A percentile compares a stretch with the other conserved stretches of the same genome.
phyloP scores from a whole-genome alignment of 2,329 filamentous ascomycete species.

The Cercospora sojina region DNA sequence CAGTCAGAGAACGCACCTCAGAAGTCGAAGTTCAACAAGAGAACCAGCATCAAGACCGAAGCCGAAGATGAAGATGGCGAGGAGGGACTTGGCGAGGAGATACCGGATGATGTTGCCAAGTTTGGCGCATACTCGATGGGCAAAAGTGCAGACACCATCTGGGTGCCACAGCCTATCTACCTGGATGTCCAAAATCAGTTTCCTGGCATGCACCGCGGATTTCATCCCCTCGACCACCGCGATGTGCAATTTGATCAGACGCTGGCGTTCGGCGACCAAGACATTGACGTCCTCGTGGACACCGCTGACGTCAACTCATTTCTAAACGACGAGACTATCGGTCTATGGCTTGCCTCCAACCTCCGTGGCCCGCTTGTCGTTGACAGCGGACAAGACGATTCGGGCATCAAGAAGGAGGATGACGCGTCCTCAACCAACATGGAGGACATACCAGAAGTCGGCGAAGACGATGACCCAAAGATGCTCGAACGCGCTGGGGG shows the following conservation, averaged over 20 bases:
- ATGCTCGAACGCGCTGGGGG: neutral
- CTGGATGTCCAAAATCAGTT: neutral
- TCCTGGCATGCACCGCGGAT: conserved; percentile 1
- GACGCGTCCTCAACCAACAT: neutral
- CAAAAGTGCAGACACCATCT: neutral
- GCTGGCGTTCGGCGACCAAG: conserved; percentile 3
- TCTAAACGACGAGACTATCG: conserved; percentile 1
- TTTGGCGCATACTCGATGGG: neutral
- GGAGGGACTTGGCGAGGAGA: neutral
- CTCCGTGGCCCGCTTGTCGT: neutral
- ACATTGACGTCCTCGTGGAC: neutral
- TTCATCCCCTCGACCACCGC: neutral
- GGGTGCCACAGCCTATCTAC: conserved; percentile 5
- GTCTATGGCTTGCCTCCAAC: neutral
- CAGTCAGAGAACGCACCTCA: neutral
- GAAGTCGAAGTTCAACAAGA: neutral
- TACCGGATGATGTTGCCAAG: neutral
- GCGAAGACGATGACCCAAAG: neutral
- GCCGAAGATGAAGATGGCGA: conserved; percentile 1
- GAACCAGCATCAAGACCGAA: neutral
- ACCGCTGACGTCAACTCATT: neutral
- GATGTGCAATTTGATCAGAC: conserved; percentile 5
- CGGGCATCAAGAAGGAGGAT: neutral
- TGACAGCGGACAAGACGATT: neutral
- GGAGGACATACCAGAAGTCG: neutral